Base-by-base conservation (phyloP, 1,284 basidiomycete genomes). In the Sporisorium iseilematis-ciliati region DNA sequence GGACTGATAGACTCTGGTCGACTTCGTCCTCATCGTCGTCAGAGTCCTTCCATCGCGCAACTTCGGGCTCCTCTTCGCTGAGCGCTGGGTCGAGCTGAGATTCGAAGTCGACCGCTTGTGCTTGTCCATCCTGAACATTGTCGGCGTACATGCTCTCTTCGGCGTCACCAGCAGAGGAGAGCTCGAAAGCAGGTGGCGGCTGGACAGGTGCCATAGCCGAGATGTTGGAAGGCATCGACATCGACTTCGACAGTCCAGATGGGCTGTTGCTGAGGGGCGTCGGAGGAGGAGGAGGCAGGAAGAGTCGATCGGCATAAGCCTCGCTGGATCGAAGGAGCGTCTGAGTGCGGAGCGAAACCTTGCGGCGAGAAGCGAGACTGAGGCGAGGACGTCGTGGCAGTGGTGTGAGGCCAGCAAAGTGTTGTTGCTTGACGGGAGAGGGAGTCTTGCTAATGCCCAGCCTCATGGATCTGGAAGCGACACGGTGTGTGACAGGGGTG, bases 21-120 rank as follows among this genome's bases (percentile, higher is more conserved):
- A 76, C 69, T 63, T 72, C 68, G 42, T 72, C 74, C 41, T 76
- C 74, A 41, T 76, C 73, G 0, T 75, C 69, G 2, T 69, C 66
- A 7, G 46, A 46, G 41, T 60, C 66, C 23, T 53, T 58, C 59
- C 68, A 71, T 12, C 43, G 20, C 26, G 64, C 54, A 4, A 6
- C 40, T 20, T 56, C 31, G 3, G 23, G 53, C 26, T 57, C 57
- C 45, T 62, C 69, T 21, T 60, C 49, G 40, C 45, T 55, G 3
- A 57, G 38, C 7, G 60, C 59, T 20, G 63, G 69, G 53, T 71
- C 68, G 25, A 58, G 68, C 31, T 40, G 50, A 21, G 62, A 40
- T 18, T 65, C 63, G 25, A 71, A 65, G 33, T 63, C 63, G 5
- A 29, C 40, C 7, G 35, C 54, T 2, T 58, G 26, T 16, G 16